These are phyloP conservation scores for Coemansia sp. DNA, from an alignment of 192 early-diverging fungal species.

Conservation along the genomic window DNA sequence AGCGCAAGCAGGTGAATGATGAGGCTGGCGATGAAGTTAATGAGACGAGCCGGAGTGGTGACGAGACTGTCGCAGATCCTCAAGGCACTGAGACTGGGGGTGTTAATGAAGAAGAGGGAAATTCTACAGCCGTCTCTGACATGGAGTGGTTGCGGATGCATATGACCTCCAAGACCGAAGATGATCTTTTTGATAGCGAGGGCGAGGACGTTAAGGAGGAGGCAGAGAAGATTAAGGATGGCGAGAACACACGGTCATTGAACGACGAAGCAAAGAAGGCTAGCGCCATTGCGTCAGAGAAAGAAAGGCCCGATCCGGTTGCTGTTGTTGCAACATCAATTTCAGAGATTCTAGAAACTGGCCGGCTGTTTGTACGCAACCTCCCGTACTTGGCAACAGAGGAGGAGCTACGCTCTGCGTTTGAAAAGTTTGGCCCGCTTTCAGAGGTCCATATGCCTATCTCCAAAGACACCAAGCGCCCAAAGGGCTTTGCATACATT, in stretches of 20 bases:
- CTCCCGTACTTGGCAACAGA: constrained; percentile 87
- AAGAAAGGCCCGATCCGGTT: constrained; percentile 18
- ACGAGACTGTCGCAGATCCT: constrained; percentile 18
- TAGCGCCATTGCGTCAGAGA: constrained; percentile 9
- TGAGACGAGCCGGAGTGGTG: constrained; percentile 21
- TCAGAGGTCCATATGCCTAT: constrained; percentile 96
- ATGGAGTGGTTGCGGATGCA: constrained; percentile 67
- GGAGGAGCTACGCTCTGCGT: constrained; percentile 79
- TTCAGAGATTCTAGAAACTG: constrained; percentile 88
- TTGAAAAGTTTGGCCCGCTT: constrained; percentile 86
- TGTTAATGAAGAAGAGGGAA: constrained; percentile 34
- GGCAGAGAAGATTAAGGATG: not conserved
- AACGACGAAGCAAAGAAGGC: constrained; percentile 8
- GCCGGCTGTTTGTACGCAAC: constrained; percentile 92
- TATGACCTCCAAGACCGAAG: constrained; percentile 57
- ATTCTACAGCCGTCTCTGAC: constrained; percentile 55
- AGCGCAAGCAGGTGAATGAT: constrained; percentile 49
- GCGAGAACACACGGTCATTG: not conserved
- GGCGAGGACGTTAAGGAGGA: not conserved
- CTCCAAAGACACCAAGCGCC: constrained; percentile 84
- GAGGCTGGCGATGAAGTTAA: constrained; percentile 48
- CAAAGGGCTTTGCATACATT: constrained; percentile 93
- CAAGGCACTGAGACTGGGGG: constrained; percentile 18
- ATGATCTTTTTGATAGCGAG: constrained; percentile 20
- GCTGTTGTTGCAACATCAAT: constrained; percentile 37